Percentiles rank a stretch among this genome's conserved stretches.
Conservation (phyloP, 2,329 filamentous ascomycete species). For the Bertia moriformis region DNA sequence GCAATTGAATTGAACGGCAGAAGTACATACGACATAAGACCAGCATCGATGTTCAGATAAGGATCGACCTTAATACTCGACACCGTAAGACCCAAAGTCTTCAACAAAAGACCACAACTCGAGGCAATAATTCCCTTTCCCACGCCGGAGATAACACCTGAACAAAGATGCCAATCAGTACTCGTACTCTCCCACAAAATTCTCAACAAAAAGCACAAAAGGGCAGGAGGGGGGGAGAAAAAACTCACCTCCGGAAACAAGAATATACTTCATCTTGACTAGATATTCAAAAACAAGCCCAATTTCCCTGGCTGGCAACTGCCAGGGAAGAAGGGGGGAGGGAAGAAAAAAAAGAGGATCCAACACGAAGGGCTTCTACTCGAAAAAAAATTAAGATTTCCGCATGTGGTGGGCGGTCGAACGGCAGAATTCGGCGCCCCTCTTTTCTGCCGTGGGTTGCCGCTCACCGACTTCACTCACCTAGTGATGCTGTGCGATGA, state of each 20-base stretch:
- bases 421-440: too few relatives aligned
- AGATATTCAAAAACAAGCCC: not conserved
- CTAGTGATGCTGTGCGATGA: too few relatives aligned
- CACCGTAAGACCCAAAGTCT: not conserved
- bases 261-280: constrained; percentile 1
- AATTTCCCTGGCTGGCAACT: not conserved
- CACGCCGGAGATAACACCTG: constrained; percentile 1
- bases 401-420: too few relatives aligned
- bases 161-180: not conserved
- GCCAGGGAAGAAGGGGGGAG: not conserved
- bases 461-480: too few relatives aligned
- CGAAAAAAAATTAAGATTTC: too few relatives aligned
- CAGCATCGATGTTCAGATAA: constrained; percentile 63
- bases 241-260: not conserved
- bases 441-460: too few relatives aligned
- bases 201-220: too few relatives aligned
- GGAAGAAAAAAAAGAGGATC: not conserved
- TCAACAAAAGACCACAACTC: not conserved
- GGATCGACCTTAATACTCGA: constrained; percentile 35
- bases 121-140: not conserved
- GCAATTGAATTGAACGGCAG: constrained; percentile 34
- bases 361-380: too few relatives aligned
- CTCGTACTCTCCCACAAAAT: too few relatives aligned
- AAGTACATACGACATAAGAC: constrained; percentile 58
- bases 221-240: too few relatives aligned